Evolutionary conservation across 768 basidiomycete genomes (phyloP), one percentile per base, ranked within the genome.

Genomic region (Punctularia strigosozonata): DNA sequence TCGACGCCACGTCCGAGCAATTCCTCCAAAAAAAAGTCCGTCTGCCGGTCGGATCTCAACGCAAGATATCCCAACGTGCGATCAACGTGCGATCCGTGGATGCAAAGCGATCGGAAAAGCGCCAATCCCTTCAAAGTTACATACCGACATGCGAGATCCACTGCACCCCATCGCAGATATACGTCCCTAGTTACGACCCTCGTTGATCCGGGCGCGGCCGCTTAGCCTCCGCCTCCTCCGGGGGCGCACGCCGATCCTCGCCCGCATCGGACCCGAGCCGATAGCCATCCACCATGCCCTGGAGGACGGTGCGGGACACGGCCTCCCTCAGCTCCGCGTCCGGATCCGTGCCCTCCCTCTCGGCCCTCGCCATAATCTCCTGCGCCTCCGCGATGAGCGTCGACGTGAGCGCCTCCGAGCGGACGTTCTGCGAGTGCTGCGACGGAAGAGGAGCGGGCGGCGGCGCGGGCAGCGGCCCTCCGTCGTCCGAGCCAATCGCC

Each of bases 341-440:
- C 24, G 76, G 78, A 55, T 85, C 74, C 22, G 65, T 61, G 5
- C 79, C 81, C 46, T 76, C 58, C 33, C 56, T 56, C 45, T 72
- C 65, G 18, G 69, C 69, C 25, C 66, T 71, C 41, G 68, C 65
- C 68, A 85, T 75, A 51, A 90, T 79, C 38, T 71, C 68, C 49
- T 76, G 68, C 28, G 81, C 75, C 19, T 73, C 71, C 37, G 62
- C 58, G 62, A 90, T 73, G 43, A 89, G 66, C 15, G 66, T 64
- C 21, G 71, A 66, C 4, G 87, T 83, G 42, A 89, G 69, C 24
- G 64, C 58, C 49, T 86, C 79, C n/a, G 84, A 76, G 24, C 72
- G 73, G 22, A 59, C 58, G 42, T 89, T 73, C 56, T 85, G 78
- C 17, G 69, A 65, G 46, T 82, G 72, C 51, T 82, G 75, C 4